These are phyloP conservation scores for Brassica hybrid DNA, from an alignment of 441 rosid genomes.

Conservation along the genomic window DNA sequence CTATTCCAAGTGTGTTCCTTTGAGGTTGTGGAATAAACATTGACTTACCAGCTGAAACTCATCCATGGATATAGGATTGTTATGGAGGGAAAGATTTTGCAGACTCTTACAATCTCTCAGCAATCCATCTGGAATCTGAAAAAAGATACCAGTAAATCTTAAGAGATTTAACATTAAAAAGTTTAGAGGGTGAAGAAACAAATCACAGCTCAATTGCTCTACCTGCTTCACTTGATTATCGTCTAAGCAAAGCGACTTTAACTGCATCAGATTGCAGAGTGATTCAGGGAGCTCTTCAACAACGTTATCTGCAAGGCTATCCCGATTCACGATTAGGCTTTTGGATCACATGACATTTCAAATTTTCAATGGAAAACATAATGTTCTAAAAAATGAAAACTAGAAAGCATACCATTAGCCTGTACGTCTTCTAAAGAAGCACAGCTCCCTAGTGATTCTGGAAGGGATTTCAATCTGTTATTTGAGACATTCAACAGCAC, in stretches of 20 bases:
- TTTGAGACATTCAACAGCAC: slow-evolving; percentile 71
- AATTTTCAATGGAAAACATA: not conserved
- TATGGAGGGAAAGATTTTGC: slow-evolving; percentile 84
- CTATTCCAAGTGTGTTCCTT: not conserved
- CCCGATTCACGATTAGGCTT: slow-evolving; percentile 16
- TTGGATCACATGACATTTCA: no score
- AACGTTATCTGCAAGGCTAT: slow-evolving; percentile 71
- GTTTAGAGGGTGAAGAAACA: not conserved
- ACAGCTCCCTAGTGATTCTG: slow-evolving; percentile 98
- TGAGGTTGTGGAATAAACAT: not conserved
- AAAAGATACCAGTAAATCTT: slow-evolving; percentile 15
- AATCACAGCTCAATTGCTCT: slow-evolving; percentile 17
- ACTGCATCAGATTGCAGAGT: slow-evolving; percentile 73
- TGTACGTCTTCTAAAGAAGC: slow-evolving; percentile 90
- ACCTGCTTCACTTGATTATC: slow-evolving; percentile 82
- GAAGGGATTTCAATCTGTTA: slow-evolving; percentile 86
- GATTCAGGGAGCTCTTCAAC: slow-evolving; percentile 83
- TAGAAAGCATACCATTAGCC: slow-evolving; percentile 72
- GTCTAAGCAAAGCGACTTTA: slow-evolving; percentile 80
- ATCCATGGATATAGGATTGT: slow-evolving; percentile 90
- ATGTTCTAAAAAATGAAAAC: slow-evolving; percentile 3
- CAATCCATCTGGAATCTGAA: slow-evolving; percentile 73
- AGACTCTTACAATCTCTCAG: slow-evolving; percentile 90
- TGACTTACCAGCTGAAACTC: slow-evolving; percentile 84
- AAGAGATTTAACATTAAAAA: not conserved